Conservation (phyloP, 73 alveolate genomes). For the Paramecium bursaria region DNA sequence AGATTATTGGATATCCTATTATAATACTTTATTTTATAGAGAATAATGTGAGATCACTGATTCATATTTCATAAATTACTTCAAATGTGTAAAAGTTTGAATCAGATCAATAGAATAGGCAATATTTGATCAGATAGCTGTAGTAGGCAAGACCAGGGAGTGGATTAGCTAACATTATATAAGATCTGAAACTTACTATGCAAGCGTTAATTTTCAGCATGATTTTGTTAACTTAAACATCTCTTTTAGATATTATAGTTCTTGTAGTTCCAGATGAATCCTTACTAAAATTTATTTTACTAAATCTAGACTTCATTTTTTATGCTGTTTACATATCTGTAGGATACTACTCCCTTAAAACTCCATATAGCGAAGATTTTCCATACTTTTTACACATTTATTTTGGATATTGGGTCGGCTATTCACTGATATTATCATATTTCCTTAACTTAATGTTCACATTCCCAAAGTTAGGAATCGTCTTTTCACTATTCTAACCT, state of each 20-base stretch:
- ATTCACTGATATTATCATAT: conserved; percentile 41
- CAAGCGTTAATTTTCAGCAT: conserved; percentile 39
- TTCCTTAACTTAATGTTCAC: conserved; percentile 7
- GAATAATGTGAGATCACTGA: conserved; percentile 19
- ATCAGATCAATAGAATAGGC: background rate
- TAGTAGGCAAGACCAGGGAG: background rate
- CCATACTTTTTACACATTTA: conserved; percentile 30
- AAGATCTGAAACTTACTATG: conserved; percentile 26
- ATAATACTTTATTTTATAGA: too few relatives aligned
- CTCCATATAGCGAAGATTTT: conserved; percentile 43
- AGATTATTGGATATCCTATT: too few relatives aligned
- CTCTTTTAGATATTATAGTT: conserved; percentile 27
- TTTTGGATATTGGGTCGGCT: conserved; percentile 32
- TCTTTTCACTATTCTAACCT: conserved; percentile 19
- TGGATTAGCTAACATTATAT: conserved; percentile 18
- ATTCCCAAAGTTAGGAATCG: conserved; percentile 44
- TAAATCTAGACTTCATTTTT: conserved; percentile 15
- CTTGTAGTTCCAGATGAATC: conserved; percentile 12
- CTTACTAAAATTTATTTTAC: background rate
- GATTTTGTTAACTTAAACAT: background rate
- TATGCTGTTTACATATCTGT: conserved; percentile 53
- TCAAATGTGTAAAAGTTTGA: conserved; percentile 1
- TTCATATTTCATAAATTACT: conserved; percentile 29
- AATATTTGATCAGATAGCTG: background rate
- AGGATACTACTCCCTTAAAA: conserved; percentile 29